These are phyloP conservation scores for Scleroderma citrinum DNA, from an alignment of 768 basidiomycete species.

Conservation along the genomic window DNA sequence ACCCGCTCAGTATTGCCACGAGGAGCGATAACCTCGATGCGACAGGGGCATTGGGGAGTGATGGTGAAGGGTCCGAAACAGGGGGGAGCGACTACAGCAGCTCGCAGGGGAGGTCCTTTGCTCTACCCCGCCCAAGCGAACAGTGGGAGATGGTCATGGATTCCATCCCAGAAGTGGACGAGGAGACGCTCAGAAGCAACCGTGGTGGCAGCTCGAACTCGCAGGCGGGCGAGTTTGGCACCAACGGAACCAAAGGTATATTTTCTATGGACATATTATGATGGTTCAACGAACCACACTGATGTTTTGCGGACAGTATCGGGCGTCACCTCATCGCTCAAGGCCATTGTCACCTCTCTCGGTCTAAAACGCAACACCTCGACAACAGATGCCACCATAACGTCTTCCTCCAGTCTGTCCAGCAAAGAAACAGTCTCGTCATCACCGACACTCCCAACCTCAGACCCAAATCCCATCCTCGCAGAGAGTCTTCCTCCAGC, in stretches of 20 bases:
- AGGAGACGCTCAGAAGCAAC: constrained; percentile 37
- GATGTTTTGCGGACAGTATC: constrained; percentile 35
- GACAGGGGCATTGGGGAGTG: constrained; percentile 27
- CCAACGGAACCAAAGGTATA: constrained; percentile 58
- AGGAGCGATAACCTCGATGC: constrained; percentile 40
- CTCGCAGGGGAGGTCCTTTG: constrained; percentile 8
- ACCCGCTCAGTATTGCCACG: constrained; percentile 49
- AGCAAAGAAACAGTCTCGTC: constrained; percentile 14
- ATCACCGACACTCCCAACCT: constrained; percentile 25
- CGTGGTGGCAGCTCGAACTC: constrained; percentile 36
- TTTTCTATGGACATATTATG: constrained; percentile 4
- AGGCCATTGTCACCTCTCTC: constrained; percentile 68
- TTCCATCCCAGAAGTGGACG: constrained; percentile 63
- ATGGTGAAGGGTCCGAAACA: too few relatives aligned
- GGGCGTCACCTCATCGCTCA: constrained; percentile 68
- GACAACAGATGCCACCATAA: constrained; percentile 9
- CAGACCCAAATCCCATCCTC: constrained; percentile 16
- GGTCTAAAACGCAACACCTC: constrained; percentile 52
- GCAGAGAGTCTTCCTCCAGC: constrained; percentile 18
- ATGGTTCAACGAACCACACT: not conserved
- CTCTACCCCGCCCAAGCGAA: constrained; percentile 59
- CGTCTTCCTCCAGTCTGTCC: constrained; percentile 27
- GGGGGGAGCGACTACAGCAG: constrained; percentile 16
- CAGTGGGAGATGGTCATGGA: constrained; percentile 90
- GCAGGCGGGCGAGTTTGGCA: constrained; percentile 66